These are phyloP conservation scores for Nigrospora sphaerica DNA, from an alignment of 2,329 filamentous ascomycete genomes.

Conservation along the genomic window DNA sequence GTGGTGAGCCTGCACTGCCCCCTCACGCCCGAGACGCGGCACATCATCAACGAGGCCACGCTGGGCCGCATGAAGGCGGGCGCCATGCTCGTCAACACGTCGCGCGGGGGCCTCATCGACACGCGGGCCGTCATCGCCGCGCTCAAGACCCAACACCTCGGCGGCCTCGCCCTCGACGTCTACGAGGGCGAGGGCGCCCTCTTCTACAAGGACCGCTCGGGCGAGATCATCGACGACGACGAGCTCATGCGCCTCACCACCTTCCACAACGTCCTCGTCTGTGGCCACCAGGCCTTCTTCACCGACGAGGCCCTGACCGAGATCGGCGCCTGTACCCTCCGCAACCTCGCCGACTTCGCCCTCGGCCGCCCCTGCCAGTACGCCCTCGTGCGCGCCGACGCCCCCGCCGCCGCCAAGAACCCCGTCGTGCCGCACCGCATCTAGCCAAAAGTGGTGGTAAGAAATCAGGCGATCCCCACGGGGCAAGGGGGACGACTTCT, in stretches of 20 bases:
- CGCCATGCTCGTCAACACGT: constrained; percentile 61
- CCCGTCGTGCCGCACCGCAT: no score
- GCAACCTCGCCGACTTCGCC: constrained; percentile 45
- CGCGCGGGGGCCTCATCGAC: constrained; percentile 57
- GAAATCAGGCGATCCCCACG: no score
- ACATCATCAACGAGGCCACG: constrained; percentile 50
- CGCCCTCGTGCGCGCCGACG: constrained; percentile 10
- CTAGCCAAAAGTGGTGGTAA: no score
- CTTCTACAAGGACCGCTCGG: constrained; percentile 60
- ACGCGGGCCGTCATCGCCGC: constrained; percentile 52
- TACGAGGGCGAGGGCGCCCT: constrained; percentile 59
- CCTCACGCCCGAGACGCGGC: constrained; percentile 49
- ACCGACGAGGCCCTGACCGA: constrained; percentile 58
- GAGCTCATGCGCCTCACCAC: constrained; percentile 59
- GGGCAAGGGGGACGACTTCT: no score
- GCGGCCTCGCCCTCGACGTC: constrained; percentile 59
- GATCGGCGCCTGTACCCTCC: constrained; percentile 53
- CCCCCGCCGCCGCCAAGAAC: no score
- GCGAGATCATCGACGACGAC: constrained; percentile 60
- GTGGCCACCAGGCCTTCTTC: constrained; percentile 64
- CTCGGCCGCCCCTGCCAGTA: constrained; percentile 12
- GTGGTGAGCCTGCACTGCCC: constrained; percentile 62
- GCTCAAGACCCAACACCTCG: constrained; percentile 53
- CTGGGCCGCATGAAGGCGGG: constrained; percentile 50
- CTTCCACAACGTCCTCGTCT: constrained; percentile 61